Conservation (phyloP, 1,139 yeast genomes). For the Lodderomyces theae region DNA sequence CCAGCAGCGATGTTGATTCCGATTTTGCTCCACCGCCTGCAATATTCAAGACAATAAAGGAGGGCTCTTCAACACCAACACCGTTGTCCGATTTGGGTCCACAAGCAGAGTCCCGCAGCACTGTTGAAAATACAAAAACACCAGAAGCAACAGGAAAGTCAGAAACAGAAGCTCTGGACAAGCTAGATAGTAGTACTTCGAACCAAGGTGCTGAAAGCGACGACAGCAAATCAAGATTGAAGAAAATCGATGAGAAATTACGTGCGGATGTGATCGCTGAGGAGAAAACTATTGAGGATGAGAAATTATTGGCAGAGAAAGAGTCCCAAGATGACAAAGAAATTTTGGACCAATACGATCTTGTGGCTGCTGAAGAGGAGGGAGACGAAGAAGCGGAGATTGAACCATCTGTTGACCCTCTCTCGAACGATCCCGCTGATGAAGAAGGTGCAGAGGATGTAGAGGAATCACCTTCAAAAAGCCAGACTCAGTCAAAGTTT, state of each 20-base stretch:
- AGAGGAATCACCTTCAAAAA: background rate
- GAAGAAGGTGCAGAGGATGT: background rate
- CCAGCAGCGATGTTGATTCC: background rate
- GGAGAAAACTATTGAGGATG: background rate
- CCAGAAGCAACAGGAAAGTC: background rate
- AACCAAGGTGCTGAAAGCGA: background rate
- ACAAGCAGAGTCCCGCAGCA: too few species aligned
- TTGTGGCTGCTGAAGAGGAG: background rate
- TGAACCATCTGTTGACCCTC: background rate
- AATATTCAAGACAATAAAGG: background rate
- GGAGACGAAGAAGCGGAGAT: background rate
- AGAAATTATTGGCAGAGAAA: background rate
- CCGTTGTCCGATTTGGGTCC: too few species aligned
- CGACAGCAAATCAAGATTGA: background rate
- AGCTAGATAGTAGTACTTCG: background rate
- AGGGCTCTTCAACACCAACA: background rate
- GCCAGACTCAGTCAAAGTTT: background rate
- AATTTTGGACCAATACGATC: background rate
- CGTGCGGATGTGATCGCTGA: constrained; percentile 1
- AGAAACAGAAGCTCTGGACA: background rate
- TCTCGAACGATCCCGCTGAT: background rate
- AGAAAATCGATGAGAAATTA: background rate
- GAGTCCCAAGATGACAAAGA: background rate
- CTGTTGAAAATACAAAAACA: too few species aligned
- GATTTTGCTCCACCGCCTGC: background rate